Evolutionary conservation across 441 rosid species (phyloP), one percentile per base, ranked within the genome.

Genomic region (Hura crepitans): DNA sequence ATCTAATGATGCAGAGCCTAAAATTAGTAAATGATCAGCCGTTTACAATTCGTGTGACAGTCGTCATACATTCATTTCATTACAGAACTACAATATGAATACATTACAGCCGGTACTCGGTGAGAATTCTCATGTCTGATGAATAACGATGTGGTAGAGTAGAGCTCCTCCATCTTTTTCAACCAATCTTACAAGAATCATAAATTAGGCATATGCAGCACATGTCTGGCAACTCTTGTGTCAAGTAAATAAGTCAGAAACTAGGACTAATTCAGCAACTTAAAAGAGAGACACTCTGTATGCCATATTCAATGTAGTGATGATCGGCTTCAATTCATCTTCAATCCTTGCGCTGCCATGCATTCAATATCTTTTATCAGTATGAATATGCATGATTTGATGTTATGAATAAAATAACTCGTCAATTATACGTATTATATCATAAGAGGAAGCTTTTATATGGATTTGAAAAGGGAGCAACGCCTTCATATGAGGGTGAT

Each of bases 271-370:
- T 55, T 60, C 37, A 65, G 50, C 31, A 60, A 30, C 35, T 68
- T 55, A 61, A 43, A 42, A 57, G 43, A 53, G 2, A 68, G 51
- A 65, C 37, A 47, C n/a, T 27, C 5, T 6, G 14, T 47, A 30
- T 3, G 45, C 39, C 31, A 64, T 67, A 59, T 58, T 62, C 7
- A 6, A n/a, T 20, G 13, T 62, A 12, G 62, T 56, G 18, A 27
- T 9, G 6, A 28, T 68, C 22, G 17, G 62, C 61, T 68, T 62
- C 18, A 37, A 31, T 58, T 30, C 25, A 22, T 63, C 85, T 70
- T 85, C 81, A 78, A 53, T 81, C 70, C 71, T 74, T 72, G 33
- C 47, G 78, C 86, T 78, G 85, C 74, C 71, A 79, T 56, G 71
- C 51, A 65, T 70, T 50, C 70, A 69, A 65, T 25, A 7, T 31